Evolutionary conservation across 2,329 filamentous ascomycete species (phyloP), one percentile per base, ranked within the genome.

Genomic region (Dryadomyces quercivorus): DNA sequence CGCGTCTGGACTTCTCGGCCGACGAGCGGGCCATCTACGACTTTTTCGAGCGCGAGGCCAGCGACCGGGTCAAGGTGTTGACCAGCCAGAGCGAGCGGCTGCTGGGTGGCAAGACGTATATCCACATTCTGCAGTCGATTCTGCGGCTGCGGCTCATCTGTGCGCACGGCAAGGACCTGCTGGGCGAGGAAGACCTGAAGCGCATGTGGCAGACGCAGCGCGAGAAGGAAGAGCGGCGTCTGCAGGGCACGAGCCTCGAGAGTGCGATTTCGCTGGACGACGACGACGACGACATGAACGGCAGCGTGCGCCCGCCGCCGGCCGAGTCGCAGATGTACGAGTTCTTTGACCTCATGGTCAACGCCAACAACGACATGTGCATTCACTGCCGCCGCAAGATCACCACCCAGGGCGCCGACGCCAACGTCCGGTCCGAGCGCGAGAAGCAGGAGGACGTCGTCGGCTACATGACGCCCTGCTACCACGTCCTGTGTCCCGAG

Each of bases 81-180:
- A 81, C 81, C 9, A 70, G 81, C 65, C 71, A 82, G 62, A 71
- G 78, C 60, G 80, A 80, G 52, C 84, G 81, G 59, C 80, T 81
- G 58, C 75, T 93, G 51, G 86, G 86, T 44, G 92, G 91, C 45
- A 88, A 85, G 61, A 86, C 87, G n/a, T 96, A 95, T 64, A 91
- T 93, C 49, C 88, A 95, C 62, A 93, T 98, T 49, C 71, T 98
- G 57, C 91, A 93, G 60, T 88, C 89, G 5, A 95, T 98, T 63
- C 78, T 94, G 60, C 85, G 92, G 34, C 79, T 98, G 18, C 87
- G 93, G 10, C 77, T 95, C 44, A 86, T 97, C 52, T 96, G 91
- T 64, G 93, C 91, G 1, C 92, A 96, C 65, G 93, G 93, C n/a
- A 86, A 86, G 59, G 92, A 97, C 57, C 78, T 98, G 63, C 76